Evolutionary conservation across 139 green algal genomes (phyloP), one percentile per base, ranked within the genome.

Genomic region (Eudorina sp.): DNA sequence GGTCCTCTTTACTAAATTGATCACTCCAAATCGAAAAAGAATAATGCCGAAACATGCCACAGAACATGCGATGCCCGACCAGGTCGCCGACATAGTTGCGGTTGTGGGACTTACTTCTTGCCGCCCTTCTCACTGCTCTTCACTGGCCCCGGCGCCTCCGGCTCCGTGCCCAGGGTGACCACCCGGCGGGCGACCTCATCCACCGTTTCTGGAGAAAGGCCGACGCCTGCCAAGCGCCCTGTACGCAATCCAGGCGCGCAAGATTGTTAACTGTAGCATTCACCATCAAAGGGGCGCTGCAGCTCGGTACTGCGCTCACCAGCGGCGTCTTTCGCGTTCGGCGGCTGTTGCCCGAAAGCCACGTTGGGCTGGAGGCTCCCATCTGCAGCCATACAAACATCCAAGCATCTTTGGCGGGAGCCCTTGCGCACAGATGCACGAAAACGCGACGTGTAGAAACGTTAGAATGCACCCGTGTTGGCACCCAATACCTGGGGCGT

Each of bases 131-230:
- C 16, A 45, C 60, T 43, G 6, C 3, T 5, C 41, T 1, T 46
- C 23, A 29, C 36, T 55, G 83, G 43, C 27, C 34, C 46, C 0
- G 68, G 4, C 29, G 48, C 48, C 25, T 81, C 83, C 68, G 68
- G 36, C 51, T 88, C 83, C n/a, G 36, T 73, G 68, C 83, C 83
- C 48, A 88, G 62, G 4, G 48, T 81, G 1, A 51, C 53, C 29
- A 88, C 83, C 8, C 45, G 46, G 11, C 69, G 68, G 6, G 83
- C 83, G 14, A 88, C 83, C 68, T 88, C 83, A 13, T 88, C 66
- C 27, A 81, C 83, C 25, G 83, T 82, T 4, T 88, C 83, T 41
- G 68, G 36, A 14, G 83, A 88, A 34, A 88, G n/a, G n/a, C n/a
- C 66, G 25, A 88, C 68, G 13, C 83, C 83, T 5, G 62, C 31